Percentiles rank a stretch among this genome's conserved stretches.
Evolutionary conservation across 768 basidiomycete species (phyloP).

Genomic region (Lactarius trivialis): DNA sequence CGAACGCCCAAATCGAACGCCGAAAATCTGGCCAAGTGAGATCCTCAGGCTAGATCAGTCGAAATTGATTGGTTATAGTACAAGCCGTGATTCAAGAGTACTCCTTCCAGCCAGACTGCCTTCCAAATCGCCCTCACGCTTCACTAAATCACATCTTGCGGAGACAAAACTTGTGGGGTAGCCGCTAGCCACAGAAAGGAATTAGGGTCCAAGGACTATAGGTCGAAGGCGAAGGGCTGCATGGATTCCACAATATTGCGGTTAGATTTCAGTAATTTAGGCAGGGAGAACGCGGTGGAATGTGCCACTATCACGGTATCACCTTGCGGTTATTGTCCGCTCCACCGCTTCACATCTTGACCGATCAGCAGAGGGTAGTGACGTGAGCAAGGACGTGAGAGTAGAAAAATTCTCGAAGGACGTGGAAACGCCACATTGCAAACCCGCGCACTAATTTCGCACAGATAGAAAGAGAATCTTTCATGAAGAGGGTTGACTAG

Average conservation of each 20-base stretch:
- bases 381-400: background rate
- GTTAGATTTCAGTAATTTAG: background rate
- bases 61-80: background rate
- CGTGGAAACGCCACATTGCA: slow-evolving; percentile 4
- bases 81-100: background rate
- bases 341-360: too few relatives aligned
- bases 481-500: background rate
- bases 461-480: background rate
- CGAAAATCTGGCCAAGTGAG: background rate
- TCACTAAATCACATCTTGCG: background rate
- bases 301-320: background rate
- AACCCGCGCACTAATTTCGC: background rate
- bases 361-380: background rate
- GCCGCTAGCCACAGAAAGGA: background rate
- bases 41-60: background rate
- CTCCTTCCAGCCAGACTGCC: background rate
- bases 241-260: background rate
- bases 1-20: background rate
- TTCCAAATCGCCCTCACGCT: background rate
- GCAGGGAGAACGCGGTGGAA: background rate
- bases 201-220: background rate
- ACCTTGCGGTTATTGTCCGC: background rate
- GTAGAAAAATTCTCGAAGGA: slow-evolving; percentile 4
- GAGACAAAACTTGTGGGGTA: background rate
- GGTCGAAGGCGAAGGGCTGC: background rate